Conservation (phyloP, 2,329 filamentous ascomycete species). For the Colletotrichum falcatum region DNA sequence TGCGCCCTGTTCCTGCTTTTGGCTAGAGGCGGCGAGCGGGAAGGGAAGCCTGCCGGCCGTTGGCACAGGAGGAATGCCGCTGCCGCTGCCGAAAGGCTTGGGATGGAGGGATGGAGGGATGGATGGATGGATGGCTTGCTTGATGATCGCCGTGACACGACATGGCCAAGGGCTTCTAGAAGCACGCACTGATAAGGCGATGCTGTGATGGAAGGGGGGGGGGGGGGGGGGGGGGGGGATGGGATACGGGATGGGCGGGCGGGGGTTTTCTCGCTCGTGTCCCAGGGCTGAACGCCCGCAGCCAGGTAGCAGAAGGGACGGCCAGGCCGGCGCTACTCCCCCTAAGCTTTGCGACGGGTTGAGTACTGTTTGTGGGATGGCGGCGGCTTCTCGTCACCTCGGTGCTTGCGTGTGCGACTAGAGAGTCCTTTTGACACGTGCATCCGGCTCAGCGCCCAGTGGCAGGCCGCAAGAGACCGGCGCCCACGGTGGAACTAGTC, state of each 20-base stretch:
- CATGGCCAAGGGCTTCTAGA: constrained; percentile 35
- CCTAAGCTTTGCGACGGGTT: constrained; percentile 10
- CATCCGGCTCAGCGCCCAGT: neutral
- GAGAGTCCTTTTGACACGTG: neutral
- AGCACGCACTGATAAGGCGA: constrained; percentile 33
- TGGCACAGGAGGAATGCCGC: constrained; percentile 19
- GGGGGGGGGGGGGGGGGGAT: no score
- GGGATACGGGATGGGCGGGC: no score
- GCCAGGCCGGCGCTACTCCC: constrained; percentile 23
- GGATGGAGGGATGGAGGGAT: no score
- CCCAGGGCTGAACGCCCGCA: constrained; percentile 38
- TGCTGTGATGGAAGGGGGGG: neutral
- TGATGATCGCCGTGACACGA: constrained; percentile 21
- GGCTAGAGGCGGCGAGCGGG: neutral
- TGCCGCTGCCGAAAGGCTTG: constrained; percentile 26
- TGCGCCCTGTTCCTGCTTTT: constrained; percentile 3
- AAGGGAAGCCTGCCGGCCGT: neutral
- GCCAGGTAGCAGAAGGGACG: neutral
- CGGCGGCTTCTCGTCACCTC: constrained; percentile 36
- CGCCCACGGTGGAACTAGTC: neutral
- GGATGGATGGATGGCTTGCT: no score
- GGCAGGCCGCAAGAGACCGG: neutral
- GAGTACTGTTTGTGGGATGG: neutral
- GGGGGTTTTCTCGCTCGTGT: neutral
- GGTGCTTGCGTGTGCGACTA: neutral